phyloP scores from a whole-genome alignment of 257 asterid species.

The Striga asiatica region DNA sequence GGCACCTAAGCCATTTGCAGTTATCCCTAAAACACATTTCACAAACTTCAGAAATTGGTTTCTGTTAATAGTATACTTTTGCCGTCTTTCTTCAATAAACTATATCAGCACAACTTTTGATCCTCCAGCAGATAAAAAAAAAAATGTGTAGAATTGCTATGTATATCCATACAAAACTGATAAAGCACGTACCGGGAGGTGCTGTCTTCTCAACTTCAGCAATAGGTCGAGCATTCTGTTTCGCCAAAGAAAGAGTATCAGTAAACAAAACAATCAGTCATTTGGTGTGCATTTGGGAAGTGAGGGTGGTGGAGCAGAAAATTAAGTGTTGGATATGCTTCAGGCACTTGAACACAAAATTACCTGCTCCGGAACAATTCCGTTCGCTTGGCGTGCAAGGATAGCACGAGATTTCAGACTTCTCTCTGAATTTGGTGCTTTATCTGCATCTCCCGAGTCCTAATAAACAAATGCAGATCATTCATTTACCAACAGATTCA shows the following conservation, averaged over 20 bases:
- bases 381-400: conserved; percentile 74
- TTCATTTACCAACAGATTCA: conserved; percentile 5
- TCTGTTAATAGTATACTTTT: not conserved
- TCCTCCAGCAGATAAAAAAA: not conserved
- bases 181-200: conserved; percentile 40
- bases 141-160: not conserved
- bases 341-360: conserved; percentile 3
- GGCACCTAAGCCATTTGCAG: not conserved
- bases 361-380: conserved; percentile 85
- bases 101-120: not conserved
- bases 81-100: not conserved
- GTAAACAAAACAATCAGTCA: conserved; percentile 10
- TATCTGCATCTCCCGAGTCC: conserved; percentile 64
- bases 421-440: conserved; percentile 59
- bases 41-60: not conserved
- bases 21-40: not conserved
- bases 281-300: not conserved
- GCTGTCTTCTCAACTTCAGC: conserved; percentile 58
- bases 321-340: not conserved
- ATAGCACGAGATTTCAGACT: conserved; percentile 62
- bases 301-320: not conserved
- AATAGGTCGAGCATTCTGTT: conserved; percentile 52
- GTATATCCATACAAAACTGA: not conserved
- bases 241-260: conserved; percentile 20
- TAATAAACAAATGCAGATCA: conserved; percentile 19